phyloP scores from a whole-genome alignment of 2,329 filamentous ascomycete genomes.

The Lojkania enalia region DNA sequence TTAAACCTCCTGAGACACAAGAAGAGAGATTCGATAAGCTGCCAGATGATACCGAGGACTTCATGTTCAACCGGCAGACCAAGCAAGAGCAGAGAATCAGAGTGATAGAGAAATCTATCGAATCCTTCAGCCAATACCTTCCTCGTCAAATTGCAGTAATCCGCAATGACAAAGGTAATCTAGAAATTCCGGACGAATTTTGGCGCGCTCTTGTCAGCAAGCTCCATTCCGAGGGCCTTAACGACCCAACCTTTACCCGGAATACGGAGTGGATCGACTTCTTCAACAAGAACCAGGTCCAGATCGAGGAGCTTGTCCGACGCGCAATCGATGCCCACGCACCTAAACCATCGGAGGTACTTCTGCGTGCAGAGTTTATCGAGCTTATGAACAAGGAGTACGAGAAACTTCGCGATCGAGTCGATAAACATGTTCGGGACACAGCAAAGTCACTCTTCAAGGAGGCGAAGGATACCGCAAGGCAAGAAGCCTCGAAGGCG shows the following conservation, averaged over 20 bases:
- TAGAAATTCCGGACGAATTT: slow-evolving; percentile 62
- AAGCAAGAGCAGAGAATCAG: too few relatives aligned
- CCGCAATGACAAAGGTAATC: slow-evolving; percentile 55
- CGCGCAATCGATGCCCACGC: slow-evolving; percentile 15
- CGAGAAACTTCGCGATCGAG: slow-evolving; percentile 12
- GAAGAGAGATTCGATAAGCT: too few relatives aligned
- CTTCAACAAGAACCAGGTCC: slow-evolving; percentile 55
- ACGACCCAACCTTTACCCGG: slow-evolving; percentile 12
- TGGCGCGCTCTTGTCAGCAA: slow-evolving; percentile 65
- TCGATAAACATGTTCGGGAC: slow-evolving; percentile 31
- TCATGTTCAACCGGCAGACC: too few relatives aligned
- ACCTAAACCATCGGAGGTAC: slow-evolving; percentile 15
- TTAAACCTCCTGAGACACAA: too few relatives aligned
- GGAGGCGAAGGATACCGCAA: slow-evolving; percentile 18
- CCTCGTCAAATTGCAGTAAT: slow-evolving; percentile 62
- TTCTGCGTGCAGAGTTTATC: slow-evolving; percentile 57
- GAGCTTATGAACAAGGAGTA: slow-evolving; percentile 32
- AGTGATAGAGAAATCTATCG: slow-evolving; percentile 20
- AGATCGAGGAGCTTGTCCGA: slow-evolving; percentile 36
- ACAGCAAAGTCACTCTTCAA: slow-evolving; percentile 4
- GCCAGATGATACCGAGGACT: too few relatives aligned
- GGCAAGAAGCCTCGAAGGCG: slow-evolving; percentile 35
- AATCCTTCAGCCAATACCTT: slow-evolving; percentile 41
- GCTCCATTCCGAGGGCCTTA: slow-evolving; percentile 51
- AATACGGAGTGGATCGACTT: slow-evolving; percentile 56